These are phyloP conservation scores for Petunia secreta DNA, from an alignment of 257 asterid species.

Conservation along the genomic window DNA sequence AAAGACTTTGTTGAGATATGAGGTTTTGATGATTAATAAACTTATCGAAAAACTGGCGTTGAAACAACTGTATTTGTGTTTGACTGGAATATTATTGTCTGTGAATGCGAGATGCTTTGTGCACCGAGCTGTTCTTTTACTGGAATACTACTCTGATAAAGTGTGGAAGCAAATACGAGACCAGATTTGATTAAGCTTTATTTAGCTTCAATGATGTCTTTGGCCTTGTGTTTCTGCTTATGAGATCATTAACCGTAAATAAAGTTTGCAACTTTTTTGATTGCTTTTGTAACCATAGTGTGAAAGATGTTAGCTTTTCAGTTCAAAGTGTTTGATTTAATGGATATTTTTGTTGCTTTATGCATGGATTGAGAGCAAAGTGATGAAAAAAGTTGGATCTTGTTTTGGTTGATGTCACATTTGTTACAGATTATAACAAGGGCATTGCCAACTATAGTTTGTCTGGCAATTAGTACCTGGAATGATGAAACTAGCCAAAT, in stretches of 20 bases:
- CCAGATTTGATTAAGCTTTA: no score
- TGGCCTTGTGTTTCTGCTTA: no score
- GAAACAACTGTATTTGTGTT: no score
- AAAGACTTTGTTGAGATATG: no score
- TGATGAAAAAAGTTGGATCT: neutral
- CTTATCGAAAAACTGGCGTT: no score
- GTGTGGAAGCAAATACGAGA: no score
- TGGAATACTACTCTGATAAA: no score
- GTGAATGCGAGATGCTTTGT: no score
- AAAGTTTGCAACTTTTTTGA: neutral
- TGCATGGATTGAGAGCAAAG: neutral
- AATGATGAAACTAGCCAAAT: neutral
- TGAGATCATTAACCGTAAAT: neutral
- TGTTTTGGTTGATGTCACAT: neutral
- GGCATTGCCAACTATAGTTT: neutral
- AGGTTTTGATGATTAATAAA: no score
- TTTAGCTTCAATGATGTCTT: no score
- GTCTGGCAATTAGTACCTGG: neutral
- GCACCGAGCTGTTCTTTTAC: no score
- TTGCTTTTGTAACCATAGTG: neutral
- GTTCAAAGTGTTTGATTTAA: neutral
- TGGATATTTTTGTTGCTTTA: slow-evolving; percentile 4
- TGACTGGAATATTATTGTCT: no score
- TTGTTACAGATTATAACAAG: neutral
- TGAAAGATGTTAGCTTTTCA: neutral